Conservation (phyloP, 345 rosid species). For the Xanthoceras sorbifolium region DNA sequence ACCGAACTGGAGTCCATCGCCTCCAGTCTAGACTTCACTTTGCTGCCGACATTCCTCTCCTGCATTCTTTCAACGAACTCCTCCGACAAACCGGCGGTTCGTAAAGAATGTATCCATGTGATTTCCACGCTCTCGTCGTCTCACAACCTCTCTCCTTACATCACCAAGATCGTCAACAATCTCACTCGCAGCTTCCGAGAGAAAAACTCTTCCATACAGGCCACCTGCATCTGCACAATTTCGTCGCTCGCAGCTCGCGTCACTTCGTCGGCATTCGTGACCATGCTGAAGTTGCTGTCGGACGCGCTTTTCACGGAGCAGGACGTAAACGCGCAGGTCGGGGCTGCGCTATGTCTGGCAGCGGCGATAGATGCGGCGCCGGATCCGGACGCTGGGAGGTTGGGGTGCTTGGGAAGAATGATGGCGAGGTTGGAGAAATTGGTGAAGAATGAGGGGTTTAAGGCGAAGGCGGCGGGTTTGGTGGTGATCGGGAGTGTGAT, state of each 20-base stretch:
- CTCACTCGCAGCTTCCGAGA: slow-evolving; percentile 79
- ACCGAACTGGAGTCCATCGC: slow-evolving; percentile 75
- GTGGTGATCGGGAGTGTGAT: slow-evolving; percentile 84
- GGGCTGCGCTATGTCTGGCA: slow-evolving; percentile 81
- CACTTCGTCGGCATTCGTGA: slow-evolving; percentile 55
- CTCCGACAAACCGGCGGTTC: slow-evolving; percentile 66
- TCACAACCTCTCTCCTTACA: slow-evolving; percentile 59
- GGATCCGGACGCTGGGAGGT: slow-evolving; percentile 65
- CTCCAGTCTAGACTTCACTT: slow-evolving; percentile 48
- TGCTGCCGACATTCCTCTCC: slow-evolving; percentile 61
- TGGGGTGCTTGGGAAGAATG: slow-evolving; percentile 51
- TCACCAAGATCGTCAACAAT: slow-evolving; percentile 66
- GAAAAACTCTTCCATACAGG: slow-evolving; percentile 71
- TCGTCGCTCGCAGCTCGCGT: slow-evolving; percentile 62
- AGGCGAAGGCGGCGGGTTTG: slow-evolving; percentile 75
- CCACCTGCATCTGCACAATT: slow-evolving; percentile 65
- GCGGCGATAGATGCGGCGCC: slow-evolving; percentile 73
- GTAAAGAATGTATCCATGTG: slow-evolving; percentile 74
- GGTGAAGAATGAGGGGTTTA: slow-evolving; percentile 64
- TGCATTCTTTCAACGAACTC: slow-evolving; percentile 74
- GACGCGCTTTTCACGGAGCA: slow-evolving; percentile 93
- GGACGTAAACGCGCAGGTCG: slow-evolving; percentile 72
- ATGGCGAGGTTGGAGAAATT: slow-evolving; percentile 70
- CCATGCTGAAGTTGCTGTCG: slow-evolving; percentile 69
- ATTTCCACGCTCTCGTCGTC: slow-evolving; percentile 58